A percentile compares a stretch with the other conserved stretches of the same genome.
These are phyloP conservation scores for Podochytrium sp. DNA, from an alignment of 192 early-diverging fungal genomes.

Conservation along the genomic window DNA sequence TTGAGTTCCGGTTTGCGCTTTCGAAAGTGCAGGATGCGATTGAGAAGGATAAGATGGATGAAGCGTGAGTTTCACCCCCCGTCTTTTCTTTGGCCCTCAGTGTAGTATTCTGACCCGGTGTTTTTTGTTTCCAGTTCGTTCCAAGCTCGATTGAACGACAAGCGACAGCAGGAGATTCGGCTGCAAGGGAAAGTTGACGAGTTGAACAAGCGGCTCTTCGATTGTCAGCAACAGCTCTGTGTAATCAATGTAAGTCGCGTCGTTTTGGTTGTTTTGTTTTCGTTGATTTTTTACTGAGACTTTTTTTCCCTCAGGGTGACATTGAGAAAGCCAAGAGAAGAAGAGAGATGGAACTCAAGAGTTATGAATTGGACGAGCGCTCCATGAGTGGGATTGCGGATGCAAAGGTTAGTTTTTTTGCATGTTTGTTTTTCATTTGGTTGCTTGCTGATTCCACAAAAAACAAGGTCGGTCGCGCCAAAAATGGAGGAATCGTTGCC, in stretches of 20 bases:
- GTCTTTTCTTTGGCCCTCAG: neutral
- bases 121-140: neutral
- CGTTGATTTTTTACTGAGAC: neutral
- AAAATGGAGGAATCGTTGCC: neutral
- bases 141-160: neutral
- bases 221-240: too few relatives aligned
- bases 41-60: constrained; percentile 17
- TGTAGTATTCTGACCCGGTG: neutral
- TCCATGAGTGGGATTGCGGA: neutral
- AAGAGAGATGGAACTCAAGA: neutral
- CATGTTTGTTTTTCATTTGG: neutral
- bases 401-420: neutral
- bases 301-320: too few relatives aligned
- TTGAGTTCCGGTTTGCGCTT: neutral
- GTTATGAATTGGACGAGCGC: neutral
- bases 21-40: neutral
- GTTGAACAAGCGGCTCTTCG: neutral
- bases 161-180: neutral
- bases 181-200: neutral
- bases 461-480: too few relatives aligned
- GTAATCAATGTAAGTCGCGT: too few relatives aligned
- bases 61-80: neutral
- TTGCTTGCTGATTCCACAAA: neutral
- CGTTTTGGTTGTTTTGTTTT: neutral
- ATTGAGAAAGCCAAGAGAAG: neutral